Base-by-base conservation (phyloP, 2,329 filamentous ascomycete genomes). In the Calonectria crousiana region DNA sequence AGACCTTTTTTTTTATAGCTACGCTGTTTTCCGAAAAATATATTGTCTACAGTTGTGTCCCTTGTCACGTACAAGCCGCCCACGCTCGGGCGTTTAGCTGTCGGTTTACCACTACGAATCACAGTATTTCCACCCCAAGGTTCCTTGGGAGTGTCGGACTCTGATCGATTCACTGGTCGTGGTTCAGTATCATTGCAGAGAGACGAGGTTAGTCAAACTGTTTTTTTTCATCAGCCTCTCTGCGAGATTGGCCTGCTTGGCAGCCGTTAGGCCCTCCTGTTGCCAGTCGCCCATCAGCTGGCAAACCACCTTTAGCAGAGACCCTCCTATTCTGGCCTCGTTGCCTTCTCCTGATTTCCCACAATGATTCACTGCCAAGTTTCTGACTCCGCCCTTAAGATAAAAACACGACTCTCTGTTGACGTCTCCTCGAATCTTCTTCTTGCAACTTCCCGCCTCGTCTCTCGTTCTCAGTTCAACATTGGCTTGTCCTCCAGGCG, bases 301-400 rank as follows among this genome's bases (percentile, higher is more conserved):
- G 47, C 64, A 73, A 68, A 30, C 16, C n/a, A 41, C 41, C 23
- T 41, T 26, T 16, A 4, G 34, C 34, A 28, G 34, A 41, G 18
- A 41, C 16, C 47, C 26, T 16, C 8, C 56, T 28, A 23, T 30
- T 41, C 65, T 51, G 38, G 67, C 64, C 41, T 36, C 72, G 26
- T 67, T 68, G 68, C 16, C 14, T n/a, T 62, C 64, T 67, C 51
- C 23, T 60, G 52, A 53, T 41, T 26, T 67, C 52, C 53, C 69
- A 44, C 36, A 44, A 44, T 76, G 76, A 80, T 77, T 79, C 78
- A 79, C 72, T 69, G 71, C n/a, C 36, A 41, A 64, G 5, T 38
- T 69, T 68, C 14, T 52, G 26, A 56, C n/a, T 41, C 3, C 13
- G 32, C 23, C 30, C 6, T 30, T 34, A 28, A 26, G 34, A 41